A percentile compares a stretch with the other conserved stretches of the same genome.
phyloP scores from a whole-genome alignment of 2,329 filamentous ascomycete genomes.

The Amylocarpus encephaloides region DNA sequence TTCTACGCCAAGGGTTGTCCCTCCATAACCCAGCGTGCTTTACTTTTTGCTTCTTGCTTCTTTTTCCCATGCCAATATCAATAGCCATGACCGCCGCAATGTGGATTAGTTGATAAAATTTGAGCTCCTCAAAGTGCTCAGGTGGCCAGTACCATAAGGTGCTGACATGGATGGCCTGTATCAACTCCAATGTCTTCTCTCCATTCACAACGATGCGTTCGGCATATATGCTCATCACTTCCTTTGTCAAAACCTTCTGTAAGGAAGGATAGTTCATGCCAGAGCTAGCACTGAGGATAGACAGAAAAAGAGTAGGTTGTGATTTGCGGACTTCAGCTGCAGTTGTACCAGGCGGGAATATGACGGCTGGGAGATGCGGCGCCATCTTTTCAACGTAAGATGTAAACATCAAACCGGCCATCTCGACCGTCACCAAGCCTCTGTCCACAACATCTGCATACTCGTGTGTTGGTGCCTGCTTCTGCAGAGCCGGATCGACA shows the following conservation, averaged over 20 bases:
- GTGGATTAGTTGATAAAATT: constrained; percentile 46
- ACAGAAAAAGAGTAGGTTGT: constrained; percentile 63
- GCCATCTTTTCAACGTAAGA: constrained; percentile 56
- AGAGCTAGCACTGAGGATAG: constrained; percentile 57
- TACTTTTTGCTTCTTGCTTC: constrained; percentile 23
- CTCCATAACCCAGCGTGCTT: constrained; percentile 37
- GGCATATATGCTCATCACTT: constrained; percentile 43
- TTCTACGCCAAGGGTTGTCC: constrained; percentile 38
- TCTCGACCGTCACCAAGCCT: constrained; percentile 50
- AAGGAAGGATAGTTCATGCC: constrained; percentile 44
- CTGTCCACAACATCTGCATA: constrained; percentile 46
- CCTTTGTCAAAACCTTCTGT: constrained; percentile 39
- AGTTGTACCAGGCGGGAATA: constrained; percentile 49
- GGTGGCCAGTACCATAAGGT: constrained; percentile 45
- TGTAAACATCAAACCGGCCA: constrained; percentile 48
- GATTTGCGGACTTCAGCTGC: constrained; percentile 49
- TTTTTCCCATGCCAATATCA: constrained; percentile 33
- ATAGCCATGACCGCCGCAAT: constrained; percentile 45
- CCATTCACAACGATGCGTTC: constrained; percentile 42
- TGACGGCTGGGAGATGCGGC: constrained; percentile 54
- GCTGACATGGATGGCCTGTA: constrained; percentile 43
- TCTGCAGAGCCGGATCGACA: constrained; percentile 1
- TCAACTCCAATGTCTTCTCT: constrained; percentile 45
- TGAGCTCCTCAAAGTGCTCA: constrained; percentile 40
- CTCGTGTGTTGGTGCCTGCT: constrained; percentile 22